phyloP scores from a whole-genome alignment of 176 grass and related monocot species.

The Rhynchospora pubera region DNA sequence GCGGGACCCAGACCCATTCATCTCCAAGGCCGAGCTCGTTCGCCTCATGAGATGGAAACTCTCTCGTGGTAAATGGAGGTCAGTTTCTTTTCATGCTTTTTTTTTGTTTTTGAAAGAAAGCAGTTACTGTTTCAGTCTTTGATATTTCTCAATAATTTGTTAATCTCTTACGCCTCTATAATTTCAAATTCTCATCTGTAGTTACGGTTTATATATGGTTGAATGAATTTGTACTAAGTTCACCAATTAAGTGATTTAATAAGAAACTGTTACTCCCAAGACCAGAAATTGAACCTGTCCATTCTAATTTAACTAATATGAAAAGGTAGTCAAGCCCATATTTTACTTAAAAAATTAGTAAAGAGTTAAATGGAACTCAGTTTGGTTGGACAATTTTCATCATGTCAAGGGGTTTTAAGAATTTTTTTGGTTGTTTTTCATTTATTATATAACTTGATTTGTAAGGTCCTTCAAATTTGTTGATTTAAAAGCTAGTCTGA shows the following conservation, averaged over 20 bases:
- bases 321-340: not conserved
- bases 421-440: too few relatives aligned
- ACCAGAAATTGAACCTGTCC: not conserved
- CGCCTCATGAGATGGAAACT: slow-evolving; percentile 94
- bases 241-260: not conserved
- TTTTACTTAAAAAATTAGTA: too few relatives aligned
- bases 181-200: not conserved
- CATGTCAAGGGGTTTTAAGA: too few relatives aligned
- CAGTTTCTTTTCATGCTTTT: not conserved
- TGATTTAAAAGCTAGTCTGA: too few relatives aligned
- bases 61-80: slow-evolving; percentile 89
- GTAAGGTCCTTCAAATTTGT: too few relatives aligned
- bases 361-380: too few relatives aligned
- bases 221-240: too few relatives aligned
- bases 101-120: not conserved
- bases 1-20: slow-evolving; percentile 49
- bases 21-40: slow-evolving; percentile 66
- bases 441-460: too few relatives aligned
- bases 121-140: not conserved
- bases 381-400: too few relatives aligned
- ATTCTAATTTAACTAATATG: not conserved
- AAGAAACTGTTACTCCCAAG: not conserved
- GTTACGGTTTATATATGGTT: not conserved
- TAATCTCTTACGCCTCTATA: too few relatives aligned
- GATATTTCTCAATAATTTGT: not conserved